phyloP scores from a whole-genome alignment of 1,139 yeast genomes.

The Geotrichum histeridarum region DNA sequence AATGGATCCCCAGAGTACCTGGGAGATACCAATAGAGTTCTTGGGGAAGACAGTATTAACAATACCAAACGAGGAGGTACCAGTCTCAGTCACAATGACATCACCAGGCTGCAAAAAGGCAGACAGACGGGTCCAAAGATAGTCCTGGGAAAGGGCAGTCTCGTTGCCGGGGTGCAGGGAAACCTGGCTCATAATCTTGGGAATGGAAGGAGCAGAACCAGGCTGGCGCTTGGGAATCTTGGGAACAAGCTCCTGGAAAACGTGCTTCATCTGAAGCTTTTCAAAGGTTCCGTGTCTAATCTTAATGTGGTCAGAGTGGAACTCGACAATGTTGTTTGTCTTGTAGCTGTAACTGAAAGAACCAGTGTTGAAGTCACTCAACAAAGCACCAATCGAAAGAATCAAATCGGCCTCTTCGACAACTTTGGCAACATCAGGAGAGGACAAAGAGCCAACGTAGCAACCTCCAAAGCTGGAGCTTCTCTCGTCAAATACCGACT shows the following conservation, averaged over 20 bases:
- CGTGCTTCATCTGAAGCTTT: constrained; percentile 71
- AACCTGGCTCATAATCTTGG: constrained; percentile 23
- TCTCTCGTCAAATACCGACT: constrained; percentile 69
- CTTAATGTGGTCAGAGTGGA: constrained; percentile 84
- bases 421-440: constrained; percentile 67
- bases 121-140: constrained; percentile 74
- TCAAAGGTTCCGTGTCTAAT: constrained; percentile 65
- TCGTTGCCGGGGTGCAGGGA: constrained; percentile 23
- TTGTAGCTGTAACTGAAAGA: constrained; percentile 77
- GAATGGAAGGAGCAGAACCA: constrained; percentile 24
- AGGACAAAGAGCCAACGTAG: constrained; percentile 73
- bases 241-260: constrained; percentile 46
- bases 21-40: constrained; percentile 71
- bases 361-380: constrained; percentile 87
- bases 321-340: constrained; percentile 75
- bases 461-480: constrained; percentile 80
- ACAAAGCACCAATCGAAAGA: constrained; percentile 74
- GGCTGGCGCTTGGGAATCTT: constrained; percentile 17
- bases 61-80: constrained; percentile 87
- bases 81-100: constrained; percentile 77
- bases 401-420: constrained; percentile 76
- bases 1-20: constrained; percentile 86
- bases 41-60: constrained; percentile 73
- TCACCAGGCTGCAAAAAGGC: constrained; percentile 76
- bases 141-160: constrained; percentile 59